These are phyloP conservation scores for Biscogniauxia sp. DNA, from an alignment of 2,329 filamentous ascomycete genomes.

Conservation along the genomic window DNA sequence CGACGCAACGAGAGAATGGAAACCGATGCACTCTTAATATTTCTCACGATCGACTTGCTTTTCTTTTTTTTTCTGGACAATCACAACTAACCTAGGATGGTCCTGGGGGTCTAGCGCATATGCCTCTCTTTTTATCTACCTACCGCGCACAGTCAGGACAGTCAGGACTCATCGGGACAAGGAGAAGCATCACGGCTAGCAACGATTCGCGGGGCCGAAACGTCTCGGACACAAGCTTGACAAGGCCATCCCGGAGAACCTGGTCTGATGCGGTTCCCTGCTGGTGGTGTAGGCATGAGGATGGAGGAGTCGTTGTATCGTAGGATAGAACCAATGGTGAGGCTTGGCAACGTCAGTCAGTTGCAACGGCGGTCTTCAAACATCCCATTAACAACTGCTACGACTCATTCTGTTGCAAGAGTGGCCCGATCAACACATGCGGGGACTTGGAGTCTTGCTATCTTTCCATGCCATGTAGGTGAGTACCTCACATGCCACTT, in stretches of 20 bases:
- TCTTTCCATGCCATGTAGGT: background rate
- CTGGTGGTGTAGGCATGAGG: background rate
- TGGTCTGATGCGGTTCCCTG: background rate
- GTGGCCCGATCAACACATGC: background rate
- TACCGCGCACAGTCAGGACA: slow-evolving; percentile 3
- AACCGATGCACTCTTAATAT: background rate
- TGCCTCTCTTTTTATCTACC: background rate
- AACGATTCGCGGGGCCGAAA: slow-evolving; percentile 13
- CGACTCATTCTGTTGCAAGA: background rate
- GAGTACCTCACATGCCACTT: background rate
- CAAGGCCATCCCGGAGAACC: slow-evolving; percentile 6
- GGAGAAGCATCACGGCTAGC: slow-evolving; percentile 3
- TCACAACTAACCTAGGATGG: too few relatives aligned
- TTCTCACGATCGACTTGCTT: background rate
- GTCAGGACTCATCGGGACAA: slow-evolving; percentile 1
- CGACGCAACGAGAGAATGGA: background rate
- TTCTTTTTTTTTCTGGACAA: background rate
- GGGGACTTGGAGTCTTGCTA: background rate
- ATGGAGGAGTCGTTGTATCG: background rate
- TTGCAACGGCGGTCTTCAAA: background rate
- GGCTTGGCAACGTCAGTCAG: background rate
- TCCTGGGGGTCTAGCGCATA: background rate
- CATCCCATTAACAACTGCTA: background rate
- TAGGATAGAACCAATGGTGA: background rate
- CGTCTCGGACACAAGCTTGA: slow-evolving; percentile 13